Conservation (phyloP, 352 stramenopile species). For the Globisporangium nunn region DNA sequence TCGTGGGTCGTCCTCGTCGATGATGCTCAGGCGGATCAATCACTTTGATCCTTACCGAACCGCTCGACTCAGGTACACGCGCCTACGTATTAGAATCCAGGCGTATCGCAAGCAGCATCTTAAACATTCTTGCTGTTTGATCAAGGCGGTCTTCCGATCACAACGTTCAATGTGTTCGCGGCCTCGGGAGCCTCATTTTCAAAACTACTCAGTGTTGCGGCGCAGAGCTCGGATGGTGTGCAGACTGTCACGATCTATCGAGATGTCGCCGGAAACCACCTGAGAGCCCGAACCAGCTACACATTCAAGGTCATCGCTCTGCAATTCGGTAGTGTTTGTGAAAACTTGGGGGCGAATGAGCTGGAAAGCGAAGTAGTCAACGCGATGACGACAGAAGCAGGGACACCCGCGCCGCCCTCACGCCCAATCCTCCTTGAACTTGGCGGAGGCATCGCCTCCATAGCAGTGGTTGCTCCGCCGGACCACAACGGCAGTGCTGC, state of each 20-base stretch:
- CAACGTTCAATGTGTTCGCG: conserved; percentile 24
- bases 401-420: conserved; percentile 20
- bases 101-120: not conserved
- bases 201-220: conserved; percentile 20
- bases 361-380: conserved; percentile 26
- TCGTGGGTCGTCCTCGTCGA: not conserved
- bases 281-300: conserved; percentile 25
- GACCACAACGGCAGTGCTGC: conserved; percentile 28
- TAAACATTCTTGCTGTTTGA: not conserved
- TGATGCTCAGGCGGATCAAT: conserved; percentile 23
- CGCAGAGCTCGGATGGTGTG: conserved; percentile 10
- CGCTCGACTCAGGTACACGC: conserved; percentile 31
- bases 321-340: conserved; percentile 28
- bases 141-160: conserved; percentile 25
- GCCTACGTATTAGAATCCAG: too few relatives aligned
- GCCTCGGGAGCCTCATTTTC: conserved; percentile 11
- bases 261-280: conserved; percentile 8
- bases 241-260: conserved; percentile 14
- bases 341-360: conserved; percentile 16
- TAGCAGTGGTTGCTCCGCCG: conserved; percentile 16
- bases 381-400: conserved; percentile 18
- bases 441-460: conserved; percentile 13
- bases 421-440: conserved; percentile 12
- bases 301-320: conserved; percentile 38
- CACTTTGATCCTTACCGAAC: conserved; percentile 20